Percentiles rank a stretch among this genome's conserved stretches.
Conservation (phyloP, 2,329 filamentous ascomycete genomes). For the Penicillium sp. region DNA sequence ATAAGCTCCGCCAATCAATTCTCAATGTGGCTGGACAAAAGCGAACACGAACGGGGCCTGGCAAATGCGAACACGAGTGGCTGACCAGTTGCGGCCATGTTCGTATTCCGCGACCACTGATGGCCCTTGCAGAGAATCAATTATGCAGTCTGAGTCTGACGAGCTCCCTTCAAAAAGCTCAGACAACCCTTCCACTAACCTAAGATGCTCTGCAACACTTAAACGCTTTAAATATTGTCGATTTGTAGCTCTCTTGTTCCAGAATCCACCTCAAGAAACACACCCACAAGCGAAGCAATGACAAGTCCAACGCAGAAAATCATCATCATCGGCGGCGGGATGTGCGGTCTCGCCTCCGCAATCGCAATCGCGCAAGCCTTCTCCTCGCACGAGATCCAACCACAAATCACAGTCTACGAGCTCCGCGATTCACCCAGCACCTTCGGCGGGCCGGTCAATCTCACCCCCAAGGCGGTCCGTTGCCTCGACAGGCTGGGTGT, state of each 20-base stretch:
- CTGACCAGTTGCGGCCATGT: neutral
- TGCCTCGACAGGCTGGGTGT: conserved; percentile 3
- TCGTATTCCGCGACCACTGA: neutral
- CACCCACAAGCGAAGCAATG: neutral
- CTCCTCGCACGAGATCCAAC: neutral
- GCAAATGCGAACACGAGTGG: neutral
- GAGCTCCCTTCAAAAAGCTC: neutral
- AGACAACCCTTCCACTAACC: neutral
- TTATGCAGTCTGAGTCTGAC: too few species aligned
- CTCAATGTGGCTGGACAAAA: too few species aligned
- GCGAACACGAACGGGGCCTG: too few species aligned
- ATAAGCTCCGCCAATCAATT: too few species aligned
- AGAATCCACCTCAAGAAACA: neutral
- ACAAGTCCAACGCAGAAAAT: neutral
- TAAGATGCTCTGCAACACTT: neutral
- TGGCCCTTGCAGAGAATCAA: too few species aligned
- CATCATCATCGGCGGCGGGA: conserved; percentile 6
- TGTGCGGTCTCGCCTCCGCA: conserved; percentile 4
- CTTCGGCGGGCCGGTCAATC: conserved; percentile 5
- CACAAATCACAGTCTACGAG: neutral
- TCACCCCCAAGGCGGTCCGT: conserved; percentile 2
- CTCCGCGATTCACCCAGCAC: conserved; percentile 2
- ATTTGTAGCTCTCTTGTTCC: neutral
- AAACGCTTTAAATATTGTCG: neutral
- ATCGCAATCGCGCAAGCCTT: conserved; percentile 3